Evolutionary conservation across 129 eudicot genomes (phyloP).

Genomic region (Chrysanthemum makinoi): DNA sequence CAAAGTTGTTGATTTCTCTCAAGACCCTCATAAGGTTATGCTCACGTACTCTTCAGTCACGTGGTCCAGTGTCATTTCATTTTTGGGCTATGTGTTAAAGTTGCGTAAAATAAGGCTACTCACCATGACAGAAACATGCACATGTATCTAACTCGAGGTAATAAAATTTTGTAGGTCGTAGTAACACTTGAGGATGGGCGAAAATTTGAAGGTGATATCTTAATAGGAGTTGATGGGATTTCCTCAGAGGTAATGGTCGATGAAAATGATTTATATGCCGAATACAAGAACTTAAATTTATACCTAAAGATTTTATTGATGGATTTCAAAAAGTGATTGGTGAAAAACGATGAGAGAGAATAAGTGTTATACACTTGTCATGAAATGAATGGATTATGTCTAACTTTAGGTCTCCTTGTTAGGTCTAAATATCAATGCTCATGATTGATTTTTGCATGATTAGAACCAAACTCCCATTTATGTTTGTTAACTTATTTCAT

Average conservation of each 20-base stretch:
- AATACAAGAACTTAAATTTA: too few relatives aligned
- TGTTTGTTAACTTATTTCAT: constrained; percentile 1
- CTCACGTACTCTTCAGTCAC: background rate
- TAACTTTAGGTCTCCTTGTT: too few relatives aligned
- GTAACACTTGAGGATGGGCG: constrained; percentile 39
- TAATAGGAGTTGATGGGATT: constrained; percentile 50
- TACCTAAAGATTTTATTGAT: too few relatives aligned
- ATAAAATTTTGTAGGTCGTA: constrained; percentile 23
- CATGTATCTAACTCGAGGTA: constrained; percentile 3
- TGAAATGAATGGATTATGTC: too few relatives aligned
- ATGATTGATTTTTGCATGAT: background rate
- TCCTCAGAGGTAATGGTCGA: constrained; percentile 38
- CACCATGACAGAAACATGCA: background rate
- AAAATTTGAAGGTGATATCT: constrained; percentile 35
- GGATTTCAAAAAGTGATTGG: too few relatives aligned
- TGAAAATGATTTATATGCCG: too few relatives aligned
- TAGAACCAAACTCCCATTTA: background rate
- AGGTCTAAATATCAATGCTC: too few relatives aligned
- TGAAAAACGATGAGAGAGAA: too few relatives aligned
- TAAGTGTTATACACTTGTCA: too few relatives aligned
- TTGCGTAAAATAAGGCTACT: too few relatives aligned
- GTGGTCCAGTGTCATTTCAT: background rate
- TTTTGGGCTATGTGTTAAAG: background rate
- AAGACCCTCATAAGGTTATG: constrained; percentile 34
- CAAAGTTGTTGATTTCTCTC: constrained; percentile 36